Evolutionary conservation across 2,329 filamentous ascomycete genomes (phyloP).

Genomic region (Arthrobotrys sinensis): DNA sequence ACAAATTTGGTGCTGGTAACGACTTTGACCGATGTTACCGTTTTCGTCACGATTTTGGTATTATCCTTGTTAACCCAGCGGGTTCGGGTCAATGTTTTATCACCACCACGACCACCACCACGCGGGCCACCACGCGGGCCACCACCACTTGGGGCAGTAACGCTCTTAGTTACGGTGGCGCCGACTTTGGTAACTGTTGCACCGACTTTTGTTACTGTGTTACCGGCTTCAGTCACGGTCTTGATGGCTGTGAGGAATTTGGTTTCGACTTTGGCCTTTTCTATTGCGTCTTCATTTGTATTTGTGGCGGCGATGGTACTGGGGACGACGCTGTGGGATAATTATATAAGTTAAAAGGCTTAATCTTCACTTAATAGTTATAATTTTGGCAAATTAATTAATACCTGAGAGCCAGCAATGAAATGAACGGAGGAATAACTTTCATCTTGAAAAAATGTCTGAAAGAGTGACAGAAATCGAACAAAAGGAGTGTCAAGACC

Average conservation of each 20-base stretch:
- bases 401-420: slow-evolving; percentile 10
- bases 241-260: neutral
- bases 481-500: neutral
- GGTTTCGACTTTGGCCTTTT: slow-evolving; percentile 8
- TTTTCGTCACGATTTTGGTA: too few relatives aligned
- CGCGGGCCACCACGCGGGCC: too few relatives aligned
- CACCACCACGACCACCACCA: too few relatives aligned
- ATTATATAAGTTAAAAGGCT: neutral
- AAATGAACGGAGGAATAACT: slow-evolving; percentile 2
- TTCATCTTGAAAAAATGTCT: slow-evolving; percentile 13
- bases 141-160: too few relatives aligned
- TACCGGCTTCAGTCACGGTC: neutral
- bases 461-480: neutral
- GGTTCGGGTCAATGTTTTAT: too few relatives aligned
- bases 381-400: neutral
- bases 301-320: neutral
- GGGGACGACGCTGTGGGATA: slow-evolving; percentile 6
- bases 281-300: neutral
- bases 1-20: neutral
- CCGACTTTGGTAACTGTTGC: neutral
- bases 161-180: neutral
- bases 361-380: too few relatives aligned
- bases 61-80: too few relatives aligned
- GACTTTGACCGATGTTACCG: too few relatives aligned
- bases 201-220: too few relatives aligned